phyloP scores from a whole-genome alignment of 2,329 filamentous ascomycete species.

The Mollisia scopiformis region DNA sequence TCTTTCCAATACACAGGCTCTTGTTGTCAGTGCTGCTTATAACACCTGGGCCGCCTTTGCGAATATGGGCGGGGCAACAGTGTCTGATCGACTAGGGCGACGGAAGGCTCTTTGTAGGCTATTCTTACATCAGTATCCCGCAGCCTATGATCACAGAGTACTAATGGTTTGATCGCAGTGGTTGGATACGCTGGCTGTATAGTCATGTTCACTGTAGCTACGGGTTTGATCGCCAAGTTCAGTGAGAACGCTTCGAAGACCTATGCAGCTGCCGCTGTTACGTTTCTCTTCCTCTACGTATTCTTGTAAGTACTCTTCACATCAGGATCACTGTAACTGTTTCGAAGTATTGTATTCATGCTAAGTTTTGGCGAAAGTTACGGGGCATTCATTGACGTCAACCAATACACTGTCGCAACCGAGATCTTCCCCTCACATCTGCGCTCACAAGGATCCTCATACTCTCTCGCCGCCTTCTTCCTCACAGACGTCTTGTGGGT shows the following conservation, averaged over 20 bases:
- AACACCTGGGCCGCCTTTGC: constrained; percentile 19
- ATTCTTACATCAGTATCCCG: background rate
- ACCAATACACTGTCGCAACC: constrained; percentile 12
- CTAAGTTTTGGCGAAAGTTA: constrained; percentile 4
- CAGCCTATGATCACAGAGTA: background rate
- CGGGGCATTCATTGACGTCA: constrained; percentile 16
- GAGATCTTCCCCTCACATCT: constrained; percentile 20
- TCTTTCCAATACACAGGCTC: constrained; percentile 12
- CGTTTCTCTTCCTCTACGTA: constrained; percentile 19
- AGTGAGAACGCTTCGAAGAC: constrained; percentile 7
- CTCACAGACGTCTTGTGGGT: constrained; percentile 14
- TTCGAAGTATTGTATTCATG: background rate
- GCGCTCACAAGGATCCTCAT: constrained; percentile 14
- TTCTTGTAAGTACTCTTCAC: constrained; percentile 10
- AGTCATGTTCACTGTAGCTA: constrained; percentile 15
- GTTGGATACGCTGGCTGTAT: constrained; percentile 11
- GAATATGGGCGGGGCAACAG: constrained; percentile 10
- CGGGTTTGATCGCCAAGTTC: constrained; percentile 15
- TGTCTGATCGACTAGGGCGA: constrained; percentile 15
- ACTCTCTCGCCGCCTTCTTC: constrained; percentile 11
- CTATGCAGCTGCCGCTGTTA: constrained; percentile 11
- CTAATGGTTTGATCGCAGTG: background rate
- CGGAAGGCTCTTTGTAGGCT: constrained; percentile 12
- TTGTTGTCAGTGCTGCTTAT: constrained; percentile 15
- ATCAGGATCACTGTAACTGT: background rate